A percentile compares a stretch with the other conserved stretches of the same genome.
These are phyloP conservation scores for Termitomyces sp. DNA, from an alignment of 768 basidiomycete genomes.

Conservation along the genomic window DNA sequence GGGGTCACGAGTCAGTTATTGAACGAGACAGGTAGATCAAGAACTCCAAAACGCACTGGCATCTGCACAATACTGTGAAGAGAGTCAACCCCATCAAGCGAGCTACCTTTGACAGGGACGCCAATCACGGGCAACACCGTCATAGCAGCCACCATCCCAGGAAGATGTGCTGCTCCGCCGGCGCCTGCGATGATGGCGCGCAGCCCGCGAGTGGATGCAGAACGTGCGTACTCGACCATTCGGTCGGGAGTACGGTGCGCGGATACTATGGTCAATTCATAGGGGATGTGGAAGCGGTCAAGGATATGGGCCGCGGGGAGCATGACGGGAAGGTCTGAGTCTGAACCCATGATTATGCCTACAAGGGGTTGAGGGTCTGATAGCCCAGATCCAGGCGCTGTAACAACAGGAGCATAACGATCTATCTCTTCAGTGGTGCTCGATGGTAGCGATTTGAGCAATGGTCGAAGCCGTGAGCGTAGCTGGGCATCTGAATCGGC, in stretches of 20 bases:
- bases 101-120: slow-evolving; percentile 94
- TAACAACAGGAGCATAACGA: slow-evolving; percentile 46
- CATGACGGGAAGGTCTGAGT: slow-evolving; percentile 96
- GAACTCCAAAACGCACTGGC: slow-evolving; percentile 62
- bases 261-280: slow-evolving; percentile 93
- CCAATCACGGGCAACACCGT: slow-evolving; percentile 91
- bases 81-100: slow-evolving; percentile 95
- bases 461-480: slow-evolving; percentile 61
- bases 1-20: neutral
- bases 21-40: slow-evolving; percentile 1
- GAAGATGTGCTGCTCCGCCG: slow-evolving; percentile 97
- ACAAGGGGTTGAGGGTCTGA: slow-evolving; percentile 76
- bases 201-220: slow-evolving; percentile 64
- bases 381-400: slow-evolving; percentile 44
- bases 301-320: slow-evolving; percentile 84
- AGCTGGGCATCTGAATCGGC: slow-evolving; percentile 79
- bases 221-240: slow-evolving; percentile 76
- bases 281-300: slow-evolving; percentile 78
- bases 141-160: slow-evolving; percentile 98
- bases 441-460: slow-evolving; percentile 65
- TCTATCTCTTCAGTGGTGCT: slow-evolving; percentile 46
- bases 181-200: slow-evolving; percentile 90
- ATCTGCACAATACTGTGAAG: slow-evolving; percentile 98
- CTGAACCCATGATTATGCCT: slow-evolving; percentile 97
- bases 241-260: slow-evolving; percentile 94